Base-by-base conservation (phyloP, 139 green algal genomes). In the Chlorella sp. region DNA sequence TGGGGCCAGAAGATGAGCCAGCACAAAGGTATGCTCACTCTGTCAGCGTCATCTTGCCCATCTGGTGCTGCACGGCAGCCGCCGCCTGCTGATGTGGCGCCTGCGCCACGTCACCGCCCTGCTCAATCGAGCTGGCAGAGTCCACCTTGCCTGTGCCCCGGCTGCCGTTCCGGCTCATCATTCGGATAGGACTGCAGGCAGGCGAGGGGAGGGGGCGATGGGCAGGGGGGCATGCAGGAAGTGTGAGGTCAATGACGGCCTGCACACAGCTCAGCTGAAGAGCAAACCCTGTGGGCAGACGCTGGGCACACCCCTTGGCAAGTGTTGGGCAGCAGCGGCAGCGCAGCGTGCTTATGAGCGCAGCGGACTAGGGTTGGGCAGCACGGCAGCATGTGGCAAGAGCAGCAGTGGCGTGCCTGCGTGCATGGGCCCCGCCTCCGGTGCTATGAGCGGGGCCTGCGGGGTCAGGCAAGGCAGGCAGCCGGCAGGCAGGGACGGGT, bases 131-230 rank as follows among this genome's bases (percentile, higher is more conserved):
- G 34, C 78, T 82, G 0, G 88, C 88, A 42, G 88, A 88, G 36
- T 91, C 88, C 34, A 88, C 79, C 88, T 81, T 91, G 88, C 32
- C 85, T 7, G 57, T 82, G 88, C 85, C 71, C 40, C 85, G 85
- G 69, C 85, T 82, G 85, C 85, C 85, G 15, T 82, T 82, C 69
- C 85, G 69, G 85, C 85, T 81, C 85, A 32, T 32, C 83, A 88
- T 88, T 12, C 68, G 83, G 16, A 88, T 11, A 66, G 83, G 83
- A 7, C 83, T 88, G 66, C 83, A 39, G 26, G 48, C 48, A 57
- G 9, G 34, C 48, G 7, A 57, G 64, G 39, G 28, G 42, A 22
- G 39, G 19, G 71, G 7, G 39, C 2, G 26, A n/a, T 9, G 80
- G 9, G 12, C 48, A 9, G 32, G 22, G 32, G 39, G 71, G 30